Base-by-base conservation (phyloP, 306 rosid species). In the Rubus parviflorus region DNA sequence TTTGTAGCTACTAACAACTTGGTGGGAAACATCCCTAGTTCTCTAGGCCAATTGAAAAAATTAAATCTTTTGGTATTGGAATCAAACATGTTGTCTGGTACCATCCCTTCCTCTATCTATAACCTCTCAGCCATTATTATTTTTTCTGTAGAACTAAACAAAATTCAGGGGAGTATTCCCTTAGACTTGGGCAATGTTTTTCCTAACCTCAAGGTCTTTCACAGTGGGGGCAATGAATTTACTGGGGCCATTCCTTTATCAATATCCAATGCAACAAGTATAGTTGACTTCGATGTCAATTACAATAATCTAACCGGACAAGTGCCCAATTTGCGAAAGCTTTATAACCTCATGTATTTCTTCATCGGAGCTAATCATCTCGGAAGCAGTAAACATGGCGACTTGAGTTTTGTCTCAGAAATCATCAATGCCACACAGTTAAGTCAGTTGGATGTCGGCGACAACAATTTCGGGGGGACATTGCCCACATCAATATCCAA, bases 401-500 rank as follows among this genome's bases (percentile, higher is more conserved):
- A 62, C n/a, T 30, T 62, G 43, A 62, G 43, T 30, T 62, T 62
- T 14, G 3, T 35, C 5, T 12, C 68, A 35, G 68, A 62, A 1
- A 12, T 62, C 4, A 62, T 37, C 19, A 62, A 62, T 62, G 68
- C 43, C 3, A 35, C 68, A 14, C 4, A 35, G 0, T 7, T 35
- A 0, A 5, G n/a, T n/a, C n/a, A n/a, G n/a, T n/a, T n/a, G 11
- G 0, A 0, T 0, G 0, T 25, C 13, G n/a, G 4, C 43, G 0
- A 2, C 43, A 62, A 35, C 43, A 13, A 62, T 25, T 62, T 62
- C 11, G 67, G 67, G 30, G 67, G 43, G 10, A 62, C 42, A 1
- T 25, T 62, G 42, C 43, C 43, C 10, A 35, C 5, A 14, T 13
- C 68, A 13, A 62, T 30, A 62, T 62, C 43, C n/a, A 62, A 61